Evolutionary conservation across 2,329 filamentous ascomycete genomes (phyloP).

Genomic region (Claviceps monticola): DNA sequence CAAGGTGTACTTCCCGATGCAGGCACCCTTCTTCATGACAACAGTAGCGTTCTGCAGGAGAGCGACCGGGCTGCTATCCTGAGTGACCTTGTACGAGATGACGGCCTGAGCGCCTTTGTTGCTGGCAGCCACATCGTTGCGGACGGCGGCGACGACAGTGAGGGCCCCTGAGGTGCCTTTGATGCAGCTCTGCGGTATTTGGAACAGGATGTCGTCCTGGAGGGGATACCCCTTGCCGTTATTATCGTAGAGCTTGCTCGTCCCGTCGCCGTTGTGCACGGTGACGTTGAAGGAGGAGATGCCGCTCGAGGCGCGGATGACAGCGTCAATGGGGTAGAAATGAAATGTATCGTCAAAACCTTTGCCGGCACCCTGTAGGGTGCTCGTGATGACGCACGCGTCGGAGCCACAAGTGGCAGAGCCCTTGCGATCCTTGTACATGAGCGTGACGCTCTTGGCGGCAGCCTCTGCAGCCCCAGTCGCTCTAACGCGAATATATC

Average conservation of each 20-base stretch:
- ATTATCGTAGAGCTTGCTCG: constrained; percentile 35
- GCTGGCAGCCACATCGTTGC: constrained; percentile 28
- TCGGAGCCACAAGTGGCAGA: constrained; percentile 27
- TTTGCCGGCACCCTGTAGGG: constrained; percentile 31
- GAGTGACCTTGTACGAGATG: constrained; percentile 29
- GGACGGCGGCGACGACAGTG: constrained; percentile 33
- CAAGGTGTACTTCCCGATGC: constrained; percentile 34
- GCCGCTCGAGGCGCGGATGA: constrained; percentile 42
- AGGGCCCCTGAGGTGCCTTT: constrained; percentile 26
- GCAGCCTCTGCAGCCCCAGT: constrained; percentile 28
- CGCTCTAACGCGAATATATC: constrained; percentile 43
- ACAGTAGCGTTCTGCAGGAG: constrained; percentile 23
- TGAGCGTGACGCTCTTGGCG: constrained; percentile 34
- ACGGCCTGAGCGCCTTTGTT: constrained; percentile 26
- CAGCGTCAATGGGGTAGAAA: constrained; percentile 33
- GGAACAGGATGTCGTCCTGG: constrained; percentile 40
- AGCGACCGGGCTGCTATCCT: constrained; percentile 28
- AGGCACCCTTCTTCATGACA: constrained; percentile 27
- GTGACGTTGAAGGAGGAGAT: constrained; percentile 47
- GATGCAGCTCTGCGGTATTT: constrained; percentile 43
- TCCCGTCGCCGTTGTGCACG: constrained; percentile 33
- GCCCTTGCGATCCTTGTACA: constrained; percentile 42
- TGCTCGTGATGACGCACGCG: constrained; percentile 31
- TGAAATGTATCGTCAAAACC: constrained; percentile 49
- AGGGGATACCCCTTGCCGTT: constrained; percentile 42